These are phyloP conservation scores for Coffea canephora DNA, from an alignment of 257 asterid species.

Conservation along the genomic window DNA sequence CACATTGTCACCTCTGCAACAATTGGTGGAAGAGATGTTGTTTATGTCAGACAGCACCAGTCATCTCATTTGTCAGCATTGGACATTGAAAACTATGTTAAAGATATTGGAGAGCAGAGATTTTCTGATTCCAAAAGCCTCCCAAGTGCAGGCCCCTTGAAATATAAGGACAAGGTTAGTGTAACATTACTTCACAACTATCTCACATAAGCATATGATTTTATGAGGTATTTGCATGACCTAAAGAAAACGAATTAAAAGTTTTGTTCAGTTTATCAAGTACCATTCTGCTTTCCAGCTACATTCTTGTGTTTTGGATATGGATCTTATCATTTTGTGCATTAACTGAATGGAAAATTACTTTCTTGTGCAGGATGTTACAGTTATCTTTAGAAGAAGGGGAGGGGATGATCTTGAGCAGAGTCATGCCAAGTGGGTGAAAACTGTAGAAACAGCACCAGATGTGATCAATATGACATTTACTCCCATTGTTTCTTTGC, in stretches of 20 bases:
- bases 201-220: not conserved
- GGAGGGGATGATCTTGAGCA: conserved; percentile 99
- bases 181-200: not conserved
- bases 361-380: conserved; percentile 75
- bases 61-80: conserved; percentile 73
- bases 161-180: conserved; percentile 98
- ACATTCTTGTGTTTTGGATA: not conserved
- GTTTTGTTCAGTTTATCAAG: not conserved
- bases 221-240: not conserved
- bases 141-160: conserved; percentile 67
- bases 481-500: conserved; percentile 80
- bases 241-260: not conserved
- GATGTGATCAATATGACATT: conserved; percentile 97
- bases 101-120: conserved; percentile 88
- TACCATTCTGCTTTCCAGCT: not conserved
- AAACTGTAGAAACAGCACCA: conserved; percentile 83
- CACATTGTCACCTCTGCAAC: conserved; percentile 95
- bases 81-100: conserved; percentile 82
- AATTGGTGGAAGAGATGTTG: conserved; percentile 91
- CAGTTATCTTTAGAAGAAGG: conserved; percentile 96
- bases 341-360: conserved; percentile 9
- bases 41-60: conserved; percentile 84
- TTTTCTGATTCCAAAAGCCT: conserved; percentile 71
- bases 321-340: not conserved
- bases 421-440: conserved; percentile 90